A percentile compares a stretch with the other conserved stretches of the same genome.
Evolutionary conservation across 805 yeast genomes (phyloP).

Genomic region (Schwanniomyces yamadae): DNA sequence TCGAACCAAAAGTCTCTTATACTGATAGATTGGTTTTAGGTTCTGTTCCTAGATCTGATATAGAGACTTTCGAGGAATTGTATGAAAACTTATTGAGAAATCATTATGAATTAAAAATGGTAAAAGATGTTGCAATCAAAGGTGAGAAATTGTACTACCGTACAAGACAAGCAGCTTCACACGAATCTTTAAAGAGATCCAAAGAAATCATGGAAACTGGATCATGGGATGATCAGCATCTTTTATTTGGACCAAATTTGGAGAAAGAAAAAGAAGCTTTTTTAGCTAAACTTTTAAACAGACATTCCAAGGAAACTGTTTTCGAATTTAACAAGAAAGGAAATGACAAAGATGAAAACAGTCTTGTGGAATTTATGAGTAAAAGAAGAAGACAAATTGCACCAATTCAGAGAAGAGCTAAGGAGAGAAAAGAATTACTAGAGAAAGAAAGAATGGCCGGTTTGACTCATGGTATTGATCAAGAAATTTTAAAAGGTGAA

Average conservation of each 20-base stretch:
- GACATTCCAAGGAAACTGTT: slow-evolving; percentile 83
- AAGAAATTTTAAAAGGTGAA: slow-evolving; percentile 61
- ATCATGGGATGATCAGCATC: slow-evolving; percentile 83
- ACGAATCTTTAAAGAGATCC: slow-evolving; percentile 80
- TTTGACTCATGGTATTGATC: slow-evolving; percentile 67
- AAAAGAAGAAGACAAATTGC: slow-evolving; percentile 84
- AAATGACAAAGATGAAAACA: slow-evolving; percentile 50
- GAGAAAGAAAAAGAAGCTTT: slow-evolving; percentile 74
- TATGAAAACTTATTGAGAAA: slow-evolving; percentile 58
- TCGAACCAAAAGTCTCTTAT: slow-evolving; percentile 64
- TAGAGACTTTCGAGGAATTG: slow-evolving; percentile 74
- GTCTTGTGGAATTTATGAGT: slow-evolving; percentile 79
- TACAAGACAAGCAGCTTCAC: slow-evolving; percentile 84
- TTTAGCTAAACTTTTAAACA: slow-evolving; percentile 65
- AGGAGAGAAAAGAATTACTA: slow-evolving; percentile 62
- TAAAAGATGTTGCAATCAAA: slow-evolving; percentile 71
- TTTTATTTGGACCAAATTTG: slow-evolving; percentile 71
- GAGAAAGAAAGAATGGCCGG: slow-evolving; percentile 78
- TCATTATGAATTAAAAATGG: slow-evolving; percentile 64
- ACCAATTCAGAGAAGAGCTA: slow-evolving; percentile 77
- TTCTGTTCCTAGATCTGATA: slow-evolving; percentile 65
- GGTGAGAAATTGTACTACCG: slow-evolving; percentile 87
- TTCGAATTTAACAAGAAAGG: slow-evolving; percentile 72
- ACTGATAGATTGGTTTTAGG: slow-evolving; percentile 82
- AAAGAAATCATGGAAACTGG: slow-evolving; percentile 72